phyloP scores from a whole-genome alignment of 768 basidiomycete genomes.

The Leccinellum rugosiceps region DNA sequence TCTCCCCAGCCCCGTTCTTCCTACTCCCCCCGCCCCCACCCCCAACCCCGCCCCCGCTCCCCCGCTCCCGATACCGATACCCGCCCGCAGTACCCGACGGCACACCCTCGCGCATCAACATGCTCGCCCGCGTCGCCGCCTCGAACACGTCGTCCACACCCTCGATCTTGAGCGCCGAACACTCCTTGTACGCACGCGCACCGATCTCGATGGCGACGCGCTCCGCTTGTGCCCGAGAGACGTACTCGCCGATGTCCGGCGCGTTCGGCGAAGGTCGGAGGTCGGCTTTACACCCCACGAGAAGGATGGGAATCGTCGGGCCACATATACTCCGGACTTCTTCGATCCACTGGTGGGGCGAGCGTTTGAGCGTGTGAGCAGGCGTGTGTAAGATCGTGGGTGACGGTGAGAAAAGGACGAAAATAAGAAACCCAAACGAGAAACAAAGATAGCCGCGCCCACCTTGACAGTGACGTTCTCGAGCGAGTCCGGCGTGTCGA shows the following conservation, averaged over 20 bases:
- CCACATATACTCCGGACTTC: slow-evolving; percentile 98
- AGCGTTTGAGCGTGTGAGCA: neutral
- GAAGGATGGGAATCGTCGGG: slow-evolving; percentile 83
- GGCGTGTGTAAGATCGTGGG: too few relatives aligned
- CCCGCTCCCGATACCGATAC: slow-evolving; percentile 45
- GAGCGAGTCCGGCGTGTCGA: slow-evolving; percentile 94
- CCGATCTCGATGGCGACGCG: slow-evolving; percentile 80
- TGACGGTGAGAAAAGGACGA: too few relatives aligned
- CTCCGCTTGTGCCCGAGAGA: slow-evolving; percentile 79
- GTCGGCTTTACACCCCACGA: slow-evolving; percentile 96
- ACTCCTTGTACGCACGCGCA: slow-evolving; percentile 93
- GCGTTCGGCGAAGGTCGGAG: slow-evolving; percentile 61
- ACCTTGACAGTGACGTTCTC: slow-evolving; percentile 96
- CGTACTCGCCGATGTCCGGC: slow-evolving; percentile 52
- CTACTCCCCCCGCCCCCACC: slow-evolving; percentile 36
- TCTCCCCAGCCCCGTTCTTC: slow-evolving; percentile 17
- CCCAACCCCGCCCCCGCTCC: neutral
- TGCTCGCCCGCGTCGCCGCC: slow-evolving; percentile 92
- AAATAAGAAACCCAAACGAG: too few relatives aligned
- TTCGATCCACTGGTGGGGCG: slow-evolving; percentile 80
- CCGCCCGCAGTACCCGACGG: slow-evolving; percentile 53
- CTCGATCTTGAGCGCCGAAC: slow-evolving; percentile 84
- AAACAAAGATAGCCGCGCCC: slow-evolving; percentile 6
- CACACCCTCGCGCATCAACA: slow-evolving; percentile 89
- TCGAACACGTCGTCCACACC: slow-evolving; percentile 98